Evolutionary conservation across 2,329 filamentous ascomycete genomes (phyloP), one percentile per base, ranked within the genome.

Genomic region (Fusarium cyanostomum): DNA sequence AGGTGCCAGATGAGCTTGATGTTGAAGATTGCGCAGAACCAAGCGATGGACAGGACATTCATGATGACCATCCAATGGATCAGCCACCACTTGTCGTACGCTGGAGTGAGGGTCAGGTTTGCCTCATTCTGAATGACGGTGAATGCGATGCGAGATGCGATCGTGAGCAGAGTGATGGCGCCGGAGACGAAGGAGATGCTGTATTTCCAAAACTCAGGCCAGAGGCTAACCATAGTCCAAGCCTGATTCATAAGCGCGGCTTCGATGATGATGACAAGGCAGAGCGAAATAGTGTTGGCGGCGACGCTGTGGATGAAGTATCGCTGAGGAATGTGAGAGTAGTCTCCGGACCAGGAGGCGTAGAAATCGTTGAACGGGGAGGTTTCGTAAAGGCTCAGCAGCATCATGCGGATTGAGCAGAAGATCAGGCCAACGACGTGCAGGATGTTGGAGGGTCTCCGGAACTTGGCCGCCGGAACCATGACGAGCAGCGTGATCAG

Each of bases 401-500:
- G 75, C 13, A 83, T 73, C 70, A 81, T 82, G 56, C 90, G 88
- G 41, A 87, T 74, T 45, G 84, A 78, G 75, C 89, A 88, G 70
- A 88, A 72, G 44, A 84, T 46, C 16, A 96, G 82, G 12, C 85
- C 84, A 21, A 82, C 57, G 16, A 84, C 66, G 72, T 94, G 92
- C 68, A 93, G 79, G 62, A 88, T 71, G 73, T 90, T 91, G 16
- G 92, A 83, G 0, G 81, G 72, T 2, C 89, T 88, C 49, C 79
- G 78, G 58, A 91, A 84, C 73, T 92, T 92, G 64, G 86, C 80
- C 0, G 80, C 73, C 16, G 86, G 85, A 0, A 91, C 93, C 74
- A 94, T 82, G 56, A 89, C 70, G 10, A 92, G 77, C 3, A 94
- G 78, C 27, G 90, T 80, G 38, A 89, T 66, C 15, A 94, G 79